Evolutionary conservation across 176 grass and related monocot species (phyloP).

Genomic region (Cocos nucifera): DNA sequence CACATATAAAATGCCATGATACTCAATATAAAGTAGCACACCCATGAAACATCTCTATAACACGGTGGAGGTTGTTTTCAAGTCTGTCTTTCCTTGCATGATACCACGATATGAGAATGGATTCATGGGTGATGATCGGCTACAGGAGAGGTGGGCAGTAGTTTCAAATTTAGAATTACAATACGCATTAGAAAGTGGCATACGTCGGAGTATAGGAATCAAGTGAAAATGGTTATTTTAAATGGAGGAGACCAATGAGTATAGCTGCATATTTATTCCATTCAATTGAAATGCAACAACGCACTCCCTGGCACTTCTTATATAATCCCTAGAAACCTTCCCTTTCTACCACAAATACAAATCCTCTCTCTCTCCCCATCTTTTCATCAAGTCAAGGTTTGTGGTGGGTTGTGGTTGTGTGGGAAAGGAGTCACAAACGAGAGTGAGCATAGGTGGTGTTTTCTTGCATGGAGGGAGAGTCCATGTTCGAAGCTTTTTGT

Average conservation of each 20-base stretch:
- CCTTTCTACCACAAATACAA: no score
- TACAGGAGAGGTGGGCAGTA: background rate
- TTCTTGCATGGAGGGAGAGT: background rate
- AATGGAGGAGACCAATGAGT: no score
- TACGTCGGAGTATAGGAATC: background rate
- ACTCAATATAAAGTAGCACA: no score
- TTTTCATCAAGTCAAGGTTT: no score
- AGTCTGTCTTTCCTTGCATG: background rate
- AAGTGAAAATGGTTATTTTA: background rate
- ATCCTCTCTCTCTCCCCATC: no score
- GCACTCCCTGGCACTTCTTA: no score
- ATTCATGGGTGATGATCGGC: background rate
- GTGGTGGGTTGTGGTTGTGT: background rate
- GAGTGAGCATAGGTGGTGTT: conserved; percentile 1
- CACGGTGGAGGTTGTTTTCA: background rate
- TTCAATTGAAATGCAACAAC: no score
- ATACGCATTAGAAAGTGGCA: background rate
- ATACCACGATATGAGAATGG: background rate
- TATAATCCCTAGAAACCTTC: no score
- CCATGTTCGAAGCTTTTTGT: background rate
- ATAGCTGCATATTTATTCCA: no score
- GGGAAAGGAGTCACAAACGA: background rate
- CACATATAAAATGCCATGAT: no score
- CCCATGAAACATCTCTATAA: background rate
- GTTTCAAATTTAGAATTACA: no score